A percentile compares a stretch with the other conserved stretches of the same genome.
Evolutionary conservation across 331 rosid species (phyloP).

Genomic region (Ulmus americana): DNA sequence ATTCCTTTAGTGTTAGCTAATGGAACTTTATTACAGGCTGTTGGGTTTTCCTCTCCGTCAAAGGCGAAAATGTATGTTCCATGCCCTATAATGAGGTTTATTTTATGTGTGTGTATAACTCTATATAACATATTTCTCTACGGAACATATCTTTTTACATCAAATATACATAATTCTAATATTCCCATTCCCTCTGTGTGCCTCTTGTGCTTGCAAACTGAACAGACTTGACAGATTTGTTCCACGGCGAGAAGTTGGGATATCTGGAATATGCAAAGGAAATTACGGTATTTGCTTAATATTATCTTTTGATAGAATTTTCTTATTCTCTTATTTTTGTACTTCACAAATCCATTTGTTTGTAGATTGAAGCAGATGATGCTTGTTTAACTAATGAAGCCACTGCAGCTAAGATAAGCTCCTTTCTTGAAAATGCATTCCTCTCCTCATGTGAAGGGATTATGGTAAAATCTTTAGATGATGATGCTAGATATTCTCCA

Average conservation of each 20-base stretch:
- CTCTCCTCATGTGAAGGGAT: slow-evolving; percentile 82
- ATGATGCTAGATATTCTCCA: slow-evolving; percentile 80
- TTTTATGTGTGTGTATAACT: slow-evolving; percentile 10
- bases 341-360: slow-evolving; percentile 14
- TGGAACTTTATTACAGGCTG: slow-evolving; percentile 54
- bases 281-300: slow-evolving; percentile 48
- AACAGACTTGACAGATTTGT: slow-evolving; percentile 67
- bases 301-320: not conserved
- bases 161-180: not conserved
- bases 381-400: slow-evolving; percentile 56
- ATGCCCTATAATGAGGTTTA: slow-evolving; percentile 15
- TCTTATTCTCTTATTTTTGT: not conserved
- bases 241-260: slow-evolving; percentile 56
- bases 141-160: too few species aligned
- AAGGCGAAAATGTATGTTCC: slow-evolving; percentile 62
- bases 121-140: too few species aligned
- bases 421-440: slow-evolving; percentile 64
- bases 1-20: slow-evolving; percentile 28
- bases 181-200: not conserved
- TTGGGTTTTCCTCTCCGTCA: slow-evolving; percentile 61
- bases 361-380: slow-evolving; percentile 74
- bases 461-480: slow-evolving; percentile 78
- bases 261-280: slow-evolving; percentile 79
- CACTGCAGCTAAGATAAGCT: slow-evolving; percentile 44
- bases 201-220: not conserved